Percentiles rank a stretch among this genome's conserved stretches.
Conservation (phyloP, 176 grass and related monocot genomes). For the Carex cristatella region DNA sequence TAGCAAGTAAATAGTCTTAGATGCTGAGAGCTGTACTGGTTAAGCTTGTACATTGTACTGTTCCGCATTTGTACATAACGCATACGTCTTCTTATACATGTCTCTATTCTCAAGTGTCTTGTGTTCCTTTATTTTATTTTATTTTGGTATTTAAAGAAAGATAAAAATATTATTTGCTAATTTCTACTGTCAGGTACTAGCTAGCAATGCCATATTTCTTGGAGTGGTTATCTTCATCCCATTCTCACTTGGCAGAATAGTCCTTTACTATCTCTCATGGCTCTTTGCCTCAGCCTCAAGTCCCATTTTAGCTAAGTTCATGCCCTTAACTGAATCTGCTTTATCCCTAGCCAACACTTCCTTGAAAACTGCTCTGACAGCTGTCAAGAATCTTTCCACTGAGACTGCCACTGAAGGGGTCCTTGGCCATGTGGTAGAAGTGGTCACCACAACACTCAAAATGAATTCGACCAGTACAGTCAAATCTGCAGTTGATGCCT, state of each 20-base stretch:
- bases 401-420: slow-evolving; percentile 64
- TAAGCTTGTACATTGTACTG: not conserved
- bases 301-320: slow-evolving; percentile 66
- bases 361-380: slow-evolving; percentile 70
- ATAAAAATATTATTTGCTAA: slow-evolving; percentile 13
- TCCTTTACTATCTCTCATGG: slow-evolving; percentile 91
- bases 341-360: slow-evolving; percentile 82
- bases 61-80: not conserved
- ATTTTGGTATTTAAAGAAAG: not conserved
- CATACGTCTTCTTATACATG: not conserved
- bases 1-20: not conserved
- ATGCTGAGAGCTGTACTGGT: not conserved
- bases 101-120: not conserved
- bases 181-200: slow-evolving; percentile 63
- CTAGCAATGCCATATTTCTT: slow-evolving; percentile 99
- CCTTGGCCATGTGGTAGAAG: slow-evolving; percentile 63
- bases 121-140: not conserved
- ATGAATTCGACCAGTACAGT: slow-evolving; percentile 60
- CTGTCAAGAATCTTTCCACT: slow-evolving; percentile 70
- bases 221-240: slow-evolving; percentile 92
- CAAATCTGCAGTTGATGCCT: slow-evolving; percentile 44
- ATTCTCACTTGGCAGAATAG: slow-evolving; percentile 91
- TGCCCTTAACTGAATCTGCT: slow-evolving; percentile 74
- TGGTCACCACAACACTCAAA: slow-evolving; percentile 73
- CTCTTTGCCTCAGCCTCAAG: slow-evolving; percentile 88